Evolutionary conservation across 169 alveolate species (phyloP).

Genomic region (Eimeria sp.): DNA sequence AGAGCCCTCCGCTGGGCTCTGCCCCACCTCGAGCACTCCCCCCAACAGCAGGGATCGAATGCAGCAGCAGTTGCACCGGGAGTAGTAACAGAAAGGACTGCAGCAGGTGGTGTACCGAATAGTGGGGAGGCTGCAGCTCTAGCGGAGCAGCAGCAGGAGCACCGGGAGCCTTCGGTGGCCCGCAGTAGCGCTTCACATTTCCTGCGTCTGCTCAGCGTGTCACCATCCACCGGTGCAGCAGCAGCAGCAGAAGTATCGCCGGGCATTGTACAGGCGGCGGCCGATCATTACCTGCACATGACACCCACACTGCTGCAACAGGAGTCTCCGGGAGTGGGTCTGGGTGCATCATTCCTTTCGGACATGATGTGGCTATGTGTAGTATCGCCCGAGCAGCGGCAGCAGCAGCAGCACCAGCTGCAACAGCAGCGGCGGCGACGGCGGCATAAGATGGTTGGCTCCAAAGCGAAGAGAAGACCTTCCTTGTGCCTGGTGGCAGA

Average conservation of each 20-base stretch:
- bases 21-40: constrained; percentile 55
- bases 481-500: constrained; percentile 39
- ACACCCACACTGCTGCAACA: constrained; percentile 62
- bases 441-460: not conserved
- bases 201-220: constrained; percentile 32
- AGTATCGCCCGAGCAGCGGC: not conserved
- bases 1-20: constrained; percentile 42
- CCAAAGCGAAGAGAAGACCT: not conserved
- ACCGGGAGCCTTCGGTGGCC: not conserved
- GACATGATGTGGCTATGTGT: constrained; percentile 40
- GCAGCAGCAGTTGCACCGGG: constrained; percentile 9
- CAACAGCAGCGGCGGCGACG: constrained; percentile 43
- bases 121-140: not conserved
- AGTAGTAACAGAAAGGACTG: not conserved
- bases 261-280: not conserved
- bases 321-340: not conserved
- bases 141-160: not conserved
- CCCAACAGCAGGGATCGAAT: not conserved
- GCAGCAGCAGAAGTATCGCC: not conserved
- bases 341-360: not conserved
- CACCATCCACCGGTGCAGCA: constrained; percentile 33
- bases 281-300: constrained; percentile 48
- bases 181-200: not conserved
- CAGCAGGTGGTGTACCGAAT: not conserved
- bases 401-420: constrained; percentile 40